A percentile compares a stretch with the other conserved stretches of the same genome.
Conservation (phyloP, 257 asterid species). For the Penstemon eatonii region DNA sequence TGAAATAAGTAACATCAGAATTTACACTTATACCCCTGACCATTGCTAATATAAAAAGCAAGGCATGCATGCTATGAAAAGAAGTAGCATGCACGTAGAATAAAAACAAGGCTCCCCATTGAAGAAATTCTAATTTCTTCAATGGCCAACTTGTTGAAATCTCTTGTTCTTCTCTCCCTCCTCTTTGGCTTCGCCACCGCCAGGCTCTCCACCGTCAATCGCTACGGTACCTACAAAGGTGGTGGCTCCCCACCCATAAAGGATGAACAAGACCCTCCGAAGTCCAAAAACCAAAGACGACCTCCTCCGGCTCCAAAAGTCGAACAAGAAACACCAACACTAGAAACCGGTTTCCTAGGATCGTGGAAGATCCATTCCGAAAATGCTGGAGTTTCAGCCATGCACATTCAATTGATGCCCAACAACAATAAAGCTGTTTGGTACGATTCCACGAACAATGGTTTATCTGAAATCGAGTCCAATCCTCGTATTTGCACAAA, state of each 20-base stretch:
- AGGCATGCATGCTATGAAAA: not conserved
- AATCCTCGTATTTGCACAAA: conserved; percentile 45
- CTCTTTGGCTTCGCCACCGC: conserved; percentile 15
- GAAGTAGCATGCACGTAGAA: conserved; percentile 3
- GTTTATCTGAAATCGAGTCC: conserved; percentile 49
- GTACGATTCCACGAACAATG: conserved; percentile 79
- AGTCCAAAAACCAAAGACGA: not conserved
- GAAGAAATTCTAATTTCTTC: conserved; percentile 22
- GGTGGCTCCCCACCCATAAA: not conserved
- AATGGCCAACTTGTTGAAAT: conserved; percentile 33
- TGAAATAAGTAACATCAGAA: not conserved
- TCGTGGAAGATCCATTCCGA: conserved; percentile 48
- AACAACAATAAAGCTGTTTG: conserved; percentile 63
- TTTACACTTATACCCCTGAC: conserved; percentile 15
- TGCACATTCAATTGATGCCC: conserved; percentile 87
- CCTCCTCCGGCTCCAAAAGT: not conserved
- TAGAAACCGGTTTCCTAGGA: conserved; percentile 27
- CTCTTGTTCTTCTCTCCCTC: conserved; percentile 31
- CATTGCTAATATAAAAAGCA: conserved; percentile 11
- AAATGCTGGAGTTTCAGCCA: conserved; percentile 74
- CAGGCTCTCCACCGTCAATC: conserved; percentile 17
- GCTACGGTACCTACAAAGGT: not conserved
- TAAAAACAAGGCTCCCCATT: conserved; percentile 9
- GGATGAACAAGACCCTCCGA: not conserved
- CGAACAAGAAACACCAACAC: not conserved